These are phyloP conservation scores for Mallotus nudiflorus DNA, from an alignment of 345 rosid species.

Conservation along the genomic window DNA sequence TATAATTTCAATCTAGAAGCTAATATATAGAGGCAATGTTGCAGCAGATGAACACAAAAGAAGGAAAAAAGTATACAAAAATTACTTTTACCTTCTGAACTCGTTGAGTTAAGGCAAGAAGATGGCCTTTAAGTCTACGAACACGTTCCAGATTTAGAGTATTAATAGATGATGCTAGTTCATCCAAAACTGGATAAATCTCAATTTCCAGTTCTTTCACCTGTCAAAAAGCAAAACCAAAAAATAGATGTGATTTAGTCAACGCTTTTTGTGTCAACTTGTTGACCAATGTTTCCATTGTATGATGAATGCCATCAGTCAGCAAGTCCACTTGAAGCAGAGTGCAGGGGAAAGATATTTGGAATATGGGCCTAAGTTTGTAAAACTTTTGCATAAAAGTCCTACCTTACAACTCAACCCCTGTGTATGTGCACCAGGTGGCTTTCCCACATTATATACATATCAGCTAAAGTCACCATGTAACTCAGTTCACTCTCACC, in stretches of 20 bases:
- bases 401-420: background rate
- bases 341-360: background rate
- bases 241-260: constrained; percentile 1
- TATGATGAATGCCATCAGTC: background rate
- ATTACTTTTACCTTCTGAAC: constrained; percentile 76
- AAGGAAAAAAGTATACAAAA: background rate
- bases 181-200: constrained; percentile 87
- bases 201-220: constrained; percentile 86
- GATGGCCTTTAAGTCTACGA: constrained; percentile 87
- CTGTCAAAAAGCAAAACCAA: constrained; percentile 40
- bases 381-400: background rate
- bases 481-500: no score
- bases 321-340: background rate
- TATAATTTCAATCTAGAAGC: constrained; percentile 37
- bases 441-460: background rate
- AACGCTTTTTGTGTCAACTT: background rate
- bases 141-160: constrained; percentile 88
- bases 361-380: background rate
- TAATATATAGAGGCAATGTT: constrained; percentile 19
- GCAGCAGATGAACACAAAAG: constrained; percentile 7
- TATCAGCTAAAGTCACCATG: no score
- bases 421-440: background rate
- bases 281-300: background rate
- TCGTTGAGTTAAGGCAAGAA: constrained; percentile 83
- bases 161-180: constrained; percentile 75